Evolutionary conservation across 768 basidiomycete species (phyloP), one percentile per base, ranked within the genome.

Genomic region (Stropharia rugosoannulata): DNA sequence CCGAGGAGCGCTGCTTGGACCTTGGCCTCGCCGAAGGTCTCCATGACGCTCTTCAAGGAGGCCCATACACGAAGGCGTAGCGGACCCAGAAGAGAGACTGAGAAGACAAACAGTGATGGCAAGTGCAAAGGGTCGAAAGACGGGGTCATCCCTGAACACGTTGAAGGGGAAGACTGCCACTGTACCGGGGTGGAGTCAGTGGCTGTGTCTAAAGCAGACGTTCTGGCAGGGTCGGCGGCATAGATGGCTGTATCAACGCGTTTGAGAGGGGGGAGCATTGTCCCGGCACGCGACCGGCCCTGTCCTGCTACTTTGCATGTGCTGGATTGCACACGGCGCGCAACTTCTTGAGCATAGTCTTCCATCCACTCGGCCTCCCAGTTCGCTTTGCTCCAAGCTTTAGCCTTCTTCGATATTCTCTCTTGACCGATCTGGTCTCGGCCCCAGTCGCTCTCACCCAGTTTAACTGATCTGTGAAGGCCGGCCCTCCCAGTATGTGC

Each of bases 361-460:
- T 68, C 69, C 61, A 82, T 81, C 85, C 85, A 88, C 61, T 86
- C 81, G 2, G 80, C 74, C 64, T 88, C 87, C 86, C 86, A 89
- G 47, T 71, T 76, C 13, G 77, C 77, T 69, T 86, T 85, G 64
- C 80, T 78, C 87, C 86, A 88, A 2, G 62, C 66, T 41, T 61
- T 54, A 40, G 48, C 56, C 13, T 48, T 40, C 5, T 42, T 42
- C 13, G 53, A 16, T 39, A 37, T 51, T 15, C 37, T 35, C 15
- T 4, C 19, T 5, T 36, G 27, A 29, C 29, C 4, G 29, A 27
- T 5, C 12, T 42, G 27, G 35, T 15, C 53, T 51, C 66, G 65
- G 56, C 66, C 50, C 59, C 62, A 56, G 27, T 58, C 57, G 13
- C 36, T 43, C 41, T 55, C 57, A 2, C 48, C 42, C 38, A 57